phyloP scores from a whole-genome alignment of 2,329 filamentous ascomycete genomes.

The Anthostomella pinea region DNA sequence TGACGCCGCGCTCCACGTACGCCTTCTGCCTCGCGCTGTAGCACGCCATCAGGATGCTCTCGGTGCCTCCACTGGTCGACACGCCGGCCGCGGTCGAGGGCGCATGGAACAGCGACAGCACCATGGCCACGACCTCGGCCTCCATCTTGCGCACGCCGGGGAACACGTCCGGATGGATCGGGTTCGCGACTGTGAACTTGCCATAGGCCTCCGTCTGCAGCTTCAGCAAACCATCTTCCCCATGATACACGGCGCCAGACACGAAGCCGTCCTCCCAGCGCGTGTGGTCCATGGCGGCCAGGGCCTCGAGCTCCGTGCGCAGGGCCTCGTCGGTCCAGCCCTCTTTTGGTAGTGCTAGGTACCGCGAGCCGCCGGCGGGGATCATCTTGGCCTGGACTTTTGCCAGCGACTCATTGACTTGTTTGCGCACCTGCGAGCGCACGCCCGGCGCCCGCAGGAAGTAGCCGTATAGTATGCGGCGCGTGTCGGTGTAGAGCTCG shows the following conservation, averaged over 20 bases:
- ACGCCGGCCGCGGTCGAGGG: constrained; percentile 83
- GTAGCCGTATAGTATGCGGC: constrained; percentile 74
- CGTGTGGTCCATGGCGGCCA: constrained; percentile 87
- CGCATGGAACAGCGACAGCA: constrained; percentile 83
- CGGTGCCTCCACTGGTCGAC: constrained; percentile 88
- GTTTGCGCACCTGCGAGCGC: constrained; percentile 77
- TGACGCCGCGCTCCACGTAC: constrained; percentile 79
- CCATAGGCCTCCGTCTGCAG: constrained; percentile 92
- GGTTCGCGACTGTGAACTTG: constrained; percentile 92
- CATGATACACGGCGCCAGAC: constrained; percentile 94
- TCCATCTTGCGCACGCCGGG: constrained; percentile 99
- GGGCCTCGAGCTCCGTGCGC: constrained; percentile 71
- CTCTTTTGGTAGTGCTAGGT: constrained; percentile 75
- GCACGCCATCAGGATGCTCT: constrained; percentile 95
- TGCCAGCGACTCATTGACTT: constrained; percentile 74
- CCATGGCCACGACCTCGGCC: constrained; percentile 96
- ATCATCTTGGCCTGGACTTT: constrained; percentile 85
- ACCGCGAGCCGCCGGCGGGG: constrained; percentile 66
- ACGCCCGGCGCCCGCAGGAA: constrained; percentile 87
- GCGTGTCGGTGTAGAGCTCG: constrained; percentile 69
- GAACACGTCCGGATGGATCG: constrained; percentile 97
- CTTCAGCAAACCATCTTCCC: constrained; percentile 75
- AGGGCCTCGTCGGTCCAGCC: constrained; percentile 80
- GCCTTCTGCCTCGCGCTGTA: constrained; percentile 88
- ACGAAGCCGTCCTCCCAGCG: constrained; percentile 96